Conservation (phyloP, 805 yeast genomes). For the Kuraishia borneana region DNA sequence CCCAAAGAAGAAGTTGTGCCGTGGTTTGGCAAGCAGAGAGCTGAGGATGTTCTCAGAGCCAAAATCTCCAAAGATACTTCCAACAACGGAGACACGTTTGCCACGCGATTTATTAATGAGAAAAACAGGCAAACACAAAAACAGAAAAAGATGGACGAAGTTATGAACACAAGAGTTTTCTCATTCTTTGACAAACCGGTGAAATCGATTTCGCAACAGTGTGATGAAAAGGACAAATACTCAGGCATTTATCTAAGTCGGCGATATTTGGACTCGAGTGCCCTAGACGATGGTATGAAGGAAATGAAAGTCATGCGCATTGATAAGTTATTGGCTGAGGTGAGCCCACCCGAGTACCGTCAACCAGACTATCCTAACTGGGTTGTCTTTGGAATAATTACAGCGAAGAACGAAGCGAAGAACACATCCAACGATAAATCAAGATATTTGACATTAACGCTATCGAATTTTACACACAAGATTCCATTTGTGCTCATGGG, state of each 20-base stretch:
- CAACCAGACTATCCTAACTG: slow-evolving; percentile 70
- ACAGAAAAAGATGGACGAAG: slow-evolving; percentile 10
- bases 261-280: slow-evolving; percentile 31
- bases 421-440: slow-evolving; percentile 25
- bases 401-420: slow-evolving; percentile 42
- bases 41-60: background rate
- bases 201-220: slow-evolving; percentile 13
- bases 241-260: slow-evolving; percentile 31
- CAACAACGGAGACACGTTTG: slow-evolving; percentile 9
- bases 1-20: background rate
- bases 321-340: slow-evolving; percentile 49
- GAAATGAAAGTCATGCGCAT: slow-evolving; percentile 47
- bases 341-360: slow-evolving; percentile 53
- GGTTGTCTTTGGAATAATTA: slow-evolving; percentile 66
- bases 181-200: slow-evolving; percentile 6
- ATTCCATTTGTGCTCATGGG: slow-evolving; percentile 57
- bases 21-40: background rate
- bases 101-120: slow-evolving; percentile 15
- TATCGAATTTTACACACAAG: slow-evolving; percentile 59
- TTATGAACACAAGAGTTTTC: slow-evolving; percentile 24
- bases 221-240: slow-evolving; percentile 32
- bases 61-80: background rate
- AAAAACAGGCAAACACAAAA: slow-evolving; percentile 13
- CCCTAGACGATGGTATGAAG: slow-evolving; percentile 25
- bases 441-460: slow-evolving; percentile 47